These are phyloP conservation scores for Cryoendolithus antarcticus DNA, from an alignment of 2,329 filamentous ascomycete species.

Conservation along the genomic window DNA sequence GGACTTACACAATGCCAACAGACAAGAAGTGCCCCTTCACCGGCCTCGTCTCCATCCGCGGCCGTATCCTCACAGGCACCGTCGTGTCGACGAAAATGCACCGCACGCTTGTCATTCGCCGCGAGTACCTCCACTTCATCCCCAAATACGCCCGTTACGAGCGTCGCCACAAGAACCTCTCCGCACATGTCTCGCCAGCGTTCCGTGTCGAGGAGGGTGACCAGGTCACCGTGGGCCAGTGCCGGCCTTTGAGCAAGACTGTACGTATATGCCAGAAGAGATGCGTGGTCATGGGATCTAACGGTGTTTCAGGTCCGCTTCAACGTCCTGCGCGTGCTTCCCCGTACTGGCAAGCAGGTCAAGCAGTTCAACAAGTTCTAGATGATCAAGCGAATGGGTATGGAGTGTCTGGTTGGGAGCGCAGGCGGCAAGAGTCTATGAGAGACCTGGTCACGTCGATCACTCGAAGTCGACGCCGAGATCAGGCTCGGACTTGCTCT, in stretches of 20 bases:
- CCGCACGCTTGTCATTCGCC: slow-evolving; percentile 97
- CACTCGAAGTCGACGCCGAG: too few species aligned
- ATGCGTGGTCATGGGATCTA: slow-evolving; percentile 7
- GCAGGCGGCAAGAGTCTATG: too few species aligned
- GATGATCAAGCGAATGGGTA: slow-evolving; percentile 17
- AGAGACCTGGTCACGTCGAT: too few species aligned
- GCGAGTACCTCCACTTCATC: slow-evolving; percentile 99
- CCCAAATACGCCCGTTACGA: slow-evolving; percentile 99
- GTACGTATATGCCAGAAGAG: slow-evolving; percentile 47
- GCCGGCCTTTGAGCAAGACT: slow-evolving; percentile 98
- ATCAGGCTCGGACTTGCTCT: too few species aligned
- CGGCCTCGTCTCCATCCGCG: slow-evolving; percentile 97
- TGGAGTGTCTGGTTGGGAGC: too few species aligned
- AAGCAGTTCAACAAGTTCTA: slow-evolving; percentile 99
- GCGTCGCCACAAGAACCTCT: slow-evolving; percentile 99
- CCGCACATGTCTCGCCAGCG: slow-evolving; percentile 95
- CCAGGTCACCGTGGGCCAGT: slow-evolving; percentile 98
- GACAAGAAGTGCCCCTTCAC: slow-evolving; percentile 99
- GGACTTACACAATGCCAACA: slow-evolving; percentile 28
- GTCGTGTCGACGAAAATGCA: slow-evolving; percentile 99
- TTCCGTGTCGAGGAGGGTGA: slow-evolving; percentile 99
- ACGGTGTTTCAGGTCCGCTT: slow-evolving; percentile 65
- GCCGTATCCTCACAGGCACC: slow-evolving; percentile 98
- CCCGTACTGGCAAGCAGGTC: slow-evolving; percentile 91
- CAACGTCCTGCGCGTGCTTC: slow-evolving; percentile 98